phyloP scores from a whole-genome alignment of 108 stramenopile species.

The Phaeodactylum tricornutum region DNA sequence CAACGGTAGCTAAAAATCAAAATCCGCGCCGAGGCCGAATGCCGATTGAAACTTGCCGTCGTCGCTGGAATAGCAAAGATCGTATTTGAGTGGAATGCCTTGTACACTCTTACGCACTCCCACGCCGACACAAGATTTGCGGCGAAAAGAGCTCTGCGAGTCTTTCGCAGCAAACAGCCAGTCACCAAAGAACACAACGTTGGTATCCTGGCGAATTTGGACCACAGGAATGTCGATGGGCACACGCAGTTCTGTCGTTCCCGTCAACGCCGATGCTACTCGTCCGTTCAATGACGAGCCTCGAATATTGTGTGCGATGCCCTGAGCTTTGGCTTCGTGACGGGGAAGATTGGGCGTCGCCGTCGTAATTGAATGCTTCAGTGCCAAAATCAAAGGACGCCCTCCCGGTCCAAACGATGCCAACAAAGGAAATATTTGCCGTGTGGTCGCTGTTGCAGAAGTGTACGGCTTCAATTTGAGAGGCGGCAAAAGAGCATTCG shows the following conservation, averaged over 20 bases:
- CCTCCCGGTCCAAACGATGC: background rate
- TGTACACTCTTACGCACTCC: conserved; percentile 62
- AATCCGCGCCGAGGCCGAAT: conserved; percentile 60
- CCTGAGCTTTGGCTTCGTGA: conserved; percentile 64
- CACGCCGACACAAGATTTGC: conserved; percentile 57
- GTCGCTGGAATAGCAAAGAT: conserved; percentile 45
- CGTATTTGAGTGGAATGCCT: conserved; percentile 73
- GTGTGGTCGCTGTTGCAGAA: conserved; percentile 43
- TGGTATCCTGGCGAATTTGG: conserved; percentile 16
- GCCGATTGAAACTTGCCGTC: conserved; percentile 56
- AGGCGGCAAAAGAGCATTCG: too few species aligned
- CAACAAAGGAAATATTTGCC: conserved; percentile 43
- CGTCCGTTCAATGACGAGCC: conserved; percentile 33
- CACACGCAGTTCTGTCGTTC: conserved; percentile 62
- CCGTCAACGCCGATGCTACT: conserved; percentile 40
- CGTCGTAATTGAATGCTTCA: conserved; percentile 47
- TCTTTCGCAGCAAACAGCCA: conserved; percentile 42
- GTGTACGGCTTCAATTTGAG: conserved; percentile 53
- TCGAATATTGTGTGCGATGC: conserved; percentile 50
- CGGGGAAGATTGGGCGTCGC: conserved; percentile 58
- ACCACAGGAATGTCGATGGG: conserved; percentile 31
- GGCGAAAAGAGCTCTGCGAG: conserved; percentile 6
- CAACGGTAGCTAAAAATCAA: conserved; percentile 21
- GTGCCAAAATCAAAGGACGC: conserved; percentile 30
- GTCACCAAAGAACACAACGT: conserved; percentile 63